phyloP scores from a whole-genome alignment of 208 protist genomes.

The Leishmania gerbilli region DNA sequence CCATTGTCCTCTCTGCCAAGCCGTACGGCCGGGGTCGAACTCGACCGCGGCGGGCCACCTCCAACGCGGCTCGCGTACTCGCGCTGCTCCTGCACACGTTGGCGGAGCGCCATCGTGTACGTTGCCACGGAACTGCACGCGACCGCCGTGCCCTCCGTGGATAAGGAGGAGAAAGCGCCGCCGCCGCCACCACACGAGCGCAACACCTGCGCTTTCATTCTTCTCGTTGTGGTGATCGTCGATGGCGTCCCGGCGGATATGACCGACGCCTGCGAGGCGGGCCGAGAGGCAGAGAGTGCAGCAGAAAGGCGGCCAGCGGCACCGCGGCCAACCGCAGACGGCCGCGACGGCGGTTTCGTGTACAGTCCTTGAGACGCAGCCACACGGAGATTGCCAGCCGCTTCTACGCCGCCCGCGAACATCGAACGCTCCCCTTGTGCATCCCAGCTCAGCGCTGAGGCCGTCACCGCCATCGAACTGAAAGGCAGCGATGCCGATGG shows the following conservation, averaged over 20 bases:
- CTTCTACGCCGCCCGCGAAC: no score
- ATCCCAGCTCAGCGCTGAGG: neutral
- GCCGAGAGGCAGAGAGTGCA: neutral
- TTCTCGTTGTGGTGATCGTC: neutral
- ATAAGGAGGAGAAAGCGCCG: conserved; percentile 6
- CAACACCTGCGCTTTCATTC: neutral
- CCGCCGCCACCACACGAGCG: neutral
- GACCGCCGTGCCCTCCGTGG: conserved; percentile 31
- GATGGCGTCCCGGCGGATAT: neutral
- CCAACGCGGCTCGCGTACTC: neutral
- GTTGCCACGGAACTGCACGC: conserved; percentile 23
- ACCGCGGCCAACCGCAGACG: neutral
- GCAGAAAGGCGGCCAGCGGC: neutral
- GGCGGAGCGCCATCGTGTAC: conserved; percentile 22
- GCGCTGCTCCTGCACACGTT: conserved; percentile 18
- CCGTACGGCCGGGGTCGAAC: neutral
- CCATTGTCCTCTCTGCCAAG: neutral
- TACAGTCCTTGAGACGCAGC: neutral
- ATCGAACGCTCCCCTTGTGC: neutral
- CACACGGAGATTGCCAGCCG: neutral
- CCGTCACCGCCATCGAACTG: neutral
- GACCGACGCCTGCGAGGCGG: neutral
- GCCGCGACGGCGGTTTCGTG: neutral
- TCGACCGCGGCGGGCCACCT: neutral
- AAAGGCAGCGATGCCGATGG: neutral